A percentile compares a stretch with the other conserved stretches of the same genome.
Conservation (phyloP, 352 stramenopile species). For the Pythium plurisporium region DNA sequence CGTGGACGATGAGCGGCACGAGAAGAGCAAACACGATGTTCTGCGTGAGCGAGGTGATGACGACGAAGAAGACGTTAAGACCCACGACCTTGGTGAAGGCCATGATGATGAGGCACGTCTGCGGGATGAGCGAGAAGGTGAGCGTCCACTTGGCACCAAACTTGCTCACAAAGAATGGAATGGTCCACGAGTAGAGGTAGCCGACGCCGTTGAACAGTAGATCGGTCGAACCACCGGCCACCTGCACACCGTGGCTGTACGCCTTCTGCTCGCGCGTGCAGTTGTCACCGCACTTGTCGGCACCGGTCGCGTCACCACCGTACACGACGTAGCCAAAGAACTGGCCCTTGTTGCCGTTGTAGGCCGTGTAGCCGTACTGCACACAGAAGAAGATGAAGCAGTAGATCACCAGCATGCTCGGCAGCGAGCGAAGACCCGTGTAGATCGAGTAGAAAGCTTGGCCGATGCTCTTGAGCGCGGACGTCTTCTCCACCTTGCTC, state of each 20-base stretch:
- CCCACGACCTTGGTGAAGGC: conserved; percentile 32
- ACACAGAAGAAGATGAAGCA: conserved; percentile 39
- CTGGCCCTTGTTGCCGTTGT: conserved; percentile 59
- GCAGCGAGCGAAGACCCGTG: conserved; percentile 29
- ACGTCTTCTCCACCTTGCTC: not conserved
- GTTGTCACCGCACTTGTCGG: conserved; percentile 25
- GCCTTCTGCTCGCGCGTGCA: conserved; percentile 33
- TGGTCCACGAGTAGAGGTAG: conserved; percentile 32
- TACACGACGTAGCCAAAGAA: conserved; percentile 41
- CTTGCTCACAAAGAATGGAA: conserved; percentile 40
- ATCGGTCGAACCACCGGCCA: conserved; percentile 38
- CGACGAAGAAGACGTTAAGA: conserved; percentile 35
- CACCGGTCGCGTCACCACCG: conserved; percentile 20
- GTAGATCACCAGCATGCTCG: conserved; percentile 31
- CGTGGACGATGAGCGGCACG: conserved; percentile 61
- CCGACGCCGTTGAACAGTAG: conserved; percentile 33
- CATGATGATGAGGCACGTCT: conserved; percentile 42
- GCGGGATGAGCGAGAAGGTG: conserved; percentile 26
- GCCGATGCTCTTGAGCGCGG: not conserved
- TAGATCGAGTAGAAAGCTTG: not conserved
- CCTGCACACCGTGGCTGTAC: conserved; percentile 40
- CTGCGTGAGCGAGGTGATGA: conserved; percentile 39
- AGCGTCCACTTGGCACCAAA: conserved; percentile 34
- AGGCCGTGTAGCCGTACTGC: conserved; percentile 46
- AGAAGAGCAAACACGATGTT: conserved; percentile 46